Evolutionary conservation across 2,329 filamentous ascomycete species (phyloP).

Genomic region (Chaetomium sp.): DNA sequence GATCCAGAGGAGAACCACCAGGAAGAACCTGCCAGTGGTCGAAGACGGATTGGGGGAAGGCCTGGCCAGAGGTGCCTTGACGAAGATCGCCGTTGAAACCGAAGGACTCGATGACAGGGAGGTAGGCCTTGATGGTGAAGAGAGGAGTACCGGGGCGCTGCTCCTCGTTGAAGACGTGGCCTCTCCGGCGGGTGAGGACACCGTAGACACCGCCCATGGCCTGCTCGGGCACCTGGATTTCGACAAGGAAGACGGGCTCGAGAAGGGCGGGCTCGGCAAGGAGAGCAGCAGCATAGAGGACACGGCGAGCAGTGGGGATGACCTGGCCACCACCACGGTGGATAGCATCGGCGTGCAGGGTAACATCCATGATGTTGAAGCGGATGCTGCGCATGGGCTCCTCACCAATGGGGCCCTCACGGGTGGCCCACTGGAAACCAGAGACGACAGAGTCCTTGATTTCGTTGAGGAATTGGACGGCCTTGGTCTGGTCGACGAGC

Average conservation of each 20-base stretch:
- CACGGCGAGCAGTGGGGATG: constrained; percentile 96
- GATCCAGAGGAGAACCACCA: constrained; percentile 86
- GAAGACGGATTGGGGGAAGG: constrained; percentile 98
- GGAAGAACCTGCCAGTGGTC: constrained; percentile 97
- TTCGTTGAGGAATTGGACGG: constrained; percentile 99
- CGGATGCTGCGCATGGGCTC: constrained; percentile 96
- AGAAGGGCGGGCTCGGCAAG: constrained; percentile 86
- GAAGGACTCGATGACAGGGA: constrained; percentile 37
- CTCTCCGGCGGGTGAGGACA: constrained; percentile 94
- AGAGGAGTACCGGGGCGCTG: constrained; percentile 98
- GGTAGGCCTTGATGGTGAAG: constrained; percentile 71
- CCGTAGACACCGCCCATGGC: constrained; percentile 99
- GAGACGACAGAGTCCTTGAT: constrained; percentile 99
- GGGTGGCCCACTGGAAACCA: constrained; percentile 99
- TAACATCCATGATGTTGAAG: constrained; percentile 99
- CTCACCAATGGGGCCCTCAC: constrained; percentile 95
- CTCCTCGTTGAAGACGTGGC: constrained; percentile 98
- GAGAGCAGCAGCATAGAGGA: constrained; percentile 87
- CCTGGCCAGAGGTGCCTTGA: constrained; percentile 87
- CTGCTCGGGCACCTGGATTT: constrained; percentile 97
- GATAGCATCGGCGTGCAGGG: constrained; percentile 98
- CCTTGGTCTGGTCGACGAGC: constrained; percentile 99
- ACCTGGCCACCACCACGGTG: constrained; percentile 99
- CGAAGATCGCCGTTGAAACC: constrained; percentile 98
- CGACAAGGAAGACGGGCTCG: constrained; percentile 97